phyloP scores from a whole-genome alignment of 306 rosid species.

The Cicer arietinum region DNA sequence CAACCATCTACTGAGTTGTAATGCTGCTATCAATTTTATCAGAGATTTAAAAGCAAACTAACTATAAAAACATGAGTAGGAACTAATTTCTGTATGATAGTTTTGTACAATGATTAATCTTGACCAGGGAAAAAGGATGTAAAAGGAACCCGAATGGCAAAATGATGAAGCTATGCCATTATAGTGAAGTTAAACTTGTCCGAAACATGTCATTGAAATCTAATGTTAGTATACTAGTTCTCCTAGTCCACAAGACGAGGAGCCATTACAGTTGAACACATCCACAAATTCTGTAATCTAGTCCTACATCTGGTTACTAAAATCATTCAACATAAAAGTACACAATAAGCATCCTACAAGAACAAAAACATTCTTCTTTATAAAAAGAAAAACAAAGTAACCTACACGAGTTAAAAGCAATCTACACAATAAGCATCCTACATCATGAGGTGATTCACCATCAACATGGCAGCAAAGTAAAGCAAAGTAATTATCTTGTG shows the following conservation, averaged over 20 bases:
- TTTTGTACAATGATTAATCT: neutral
- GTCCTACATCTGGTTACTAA: constrained; percentile 26
- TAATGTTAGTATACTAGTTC: constrained; percentile 19
- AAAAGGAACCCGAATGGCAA: neutral
- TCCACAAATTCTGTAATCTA: constrained; percentile 31
- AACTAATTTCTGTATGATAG: neutral
- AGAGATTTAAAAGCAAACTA: neutral
- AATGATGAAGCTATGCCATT: neutral
- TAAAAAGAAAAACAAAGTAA: neutral
- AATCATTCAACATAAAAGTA: constrained; percentile 7
- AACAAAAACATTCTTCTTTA: neutral
- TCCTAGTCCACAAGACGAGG: constrained; percentile 21
- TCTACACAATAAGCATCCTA: neutral
- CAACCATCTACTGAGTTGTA: neutral
- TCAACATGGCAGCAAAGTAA: neutral
- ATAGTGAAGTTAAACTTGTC: constrained; percentile 21
- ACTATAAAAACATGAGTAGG: neutral
- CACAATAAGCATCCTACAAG: constrained; percentile 1
- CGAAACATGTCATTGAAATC: constrained; percentile 14
- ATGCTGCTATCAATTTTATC: constrained; percentile 1
- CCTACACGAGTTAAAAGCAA: no score
- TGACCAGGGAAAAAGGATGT: neutral
- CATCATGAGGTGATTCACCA: constrained; percentile 7
- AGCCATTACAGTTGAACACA: constrained; percentile 29
- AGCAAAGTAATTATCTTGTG: constrained; percentile 54